Conservation (phyloP, 2,329 filamentous ascomycete genomes). For the Aspergillus piperis region DNA sequence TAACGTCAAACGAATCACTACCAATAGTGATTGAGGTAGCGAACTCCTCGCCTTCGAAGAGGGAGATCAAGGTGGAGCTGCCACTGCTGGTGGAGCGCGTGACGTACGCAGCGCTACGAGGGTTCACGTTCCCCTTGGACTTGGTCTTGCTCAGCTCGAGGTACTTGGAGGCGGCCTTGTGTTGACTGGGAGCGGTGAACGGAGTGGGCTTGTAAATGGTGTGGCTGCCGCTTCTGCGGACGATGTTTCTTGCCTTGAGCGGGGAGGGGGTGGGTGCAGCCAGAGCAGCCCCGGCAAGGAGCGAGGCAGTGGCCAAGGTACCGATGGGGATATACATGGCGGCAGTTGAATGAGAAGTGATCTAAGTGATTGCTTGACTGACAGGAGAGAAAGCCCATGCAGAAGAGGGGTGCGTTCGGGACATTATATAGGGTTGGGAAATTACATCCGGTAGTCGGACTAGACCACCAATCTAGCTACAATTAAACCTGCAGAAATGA, state of each 20-base stretch:
- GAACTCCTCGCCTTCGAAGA: constrained; percentile 20
- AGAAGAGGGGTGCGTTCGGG: not conserved
- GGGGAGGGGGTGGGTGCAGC: constrained; percentile 4
- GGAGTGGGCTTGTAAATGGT: constrained; percentile 11
- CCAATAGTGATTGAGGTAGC: constrained; percentile 28
- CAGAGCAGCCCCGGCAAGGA: not conserved
- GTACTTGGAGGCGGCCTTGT: constrained; percentile 2
- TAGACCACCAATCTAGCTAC: not conserved
- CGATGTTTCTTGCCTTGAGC: not conserved
- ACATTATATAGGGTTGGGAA: not conserved
- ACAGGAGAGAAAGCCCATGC: not conserved
- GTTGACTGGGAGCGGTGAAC: not conserved
- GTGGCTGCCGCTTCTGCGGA: constrained; percentile 11
- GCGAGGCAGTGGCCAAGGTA: not conserved
- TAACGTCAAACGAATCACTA: constrained; percentile 33
- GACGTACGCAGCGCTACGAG: constrained; percentile 11
- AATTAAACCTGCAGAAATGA: not conserved
- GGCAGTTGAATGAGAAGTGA: not conserved
- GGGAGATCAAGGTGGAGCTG: constrained; percentile 15
- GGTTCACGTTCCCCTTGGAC: not conserved
- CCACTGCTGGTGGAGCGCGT: constrained; percentile 4
- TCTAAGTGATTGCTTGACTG: not conserved
- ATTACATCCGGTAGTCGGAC: not conserved
- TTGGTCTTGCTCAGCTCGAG: constrained; percentile 13
- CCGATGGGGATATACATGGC: constrained; percentile 1